A percentile compares a stretch with the other conserved stretches of the same genome.
phyloP scores from a whole-genome alignment of 2,329 filamentous ascomycete genomes.

The Exophiala xenobiotica region DNA sequence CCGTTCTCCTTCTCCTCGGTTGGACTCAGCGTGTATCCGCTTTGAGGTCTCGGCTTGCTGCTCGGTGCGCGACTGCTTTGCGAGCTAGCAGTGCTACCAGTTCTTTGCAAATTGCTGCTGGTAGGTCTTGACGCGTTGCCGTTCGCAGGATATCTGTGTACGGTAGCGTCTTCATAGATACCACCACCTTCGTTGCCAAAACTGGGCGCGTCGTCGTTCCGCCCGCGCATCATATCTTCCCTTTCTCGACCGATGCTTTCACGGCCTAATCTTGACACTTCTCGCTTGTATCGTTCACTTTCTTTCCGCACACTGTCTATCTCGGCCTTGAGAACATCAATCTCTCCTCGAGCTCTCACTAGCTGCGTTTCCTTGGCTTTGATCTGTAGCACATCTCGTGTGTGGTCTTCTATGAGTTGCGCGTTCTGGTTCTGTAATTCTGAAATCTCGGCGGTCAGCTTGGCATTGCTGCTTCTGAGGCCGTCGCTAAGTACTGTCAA shows the following conservation, averaged over 20 bases:
- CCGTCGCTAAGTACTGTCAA: constrained; percentile 75
- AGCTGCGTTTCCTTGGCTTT: constrained; percentile 98
- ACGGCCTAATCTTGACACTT: constrained; percentile 59
- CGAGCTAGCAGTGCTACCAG: constrained; percentile 27
- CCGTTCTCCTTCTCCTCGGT: constrained; percentile 74
- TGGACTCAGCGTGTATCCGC: constrained; percentile 49
- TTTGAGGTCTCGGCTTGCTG: constrained; percentile 38
- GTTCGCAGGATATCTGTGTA: constrained; percentile 31
- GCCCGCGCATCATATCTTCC: constrained; percentile 28
- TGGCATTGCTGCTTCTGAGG: constrained; percentile 75
- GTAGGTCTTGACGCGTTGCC: constrained; percentile 19
- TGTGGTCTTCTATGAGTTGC: constrained; percentile 94
- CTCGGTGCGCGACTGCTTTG: constrained; percentile 14
- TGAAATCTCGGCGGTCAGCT: constrained; percentile 80
- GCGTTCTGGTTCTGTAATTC: constrained; percentile 97
- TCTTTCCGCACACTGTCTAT: constrained; percentile 83
- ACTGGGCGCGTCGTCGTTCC: constrained; percentile 54
- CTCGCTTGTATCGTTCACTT: constrained; percentile 89
- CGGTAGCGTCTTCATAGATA: constrained; percentile 39
- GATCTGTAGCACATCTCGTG: constrained; percentile 88
- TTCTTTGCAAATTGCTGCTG: constrained; percentile 27
- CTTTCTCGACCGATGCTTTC: constrained; percentile 37
- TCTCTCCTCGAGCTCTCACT: constrained; percentile 85
- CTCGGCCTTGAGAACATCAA: constrained; percentile 80
- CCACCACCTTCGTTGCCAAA: constrained; percentile 54